A percentile compares a stretch with the other conserved stretches of the same genome.
phyloP scores from a whole-genome alignment of 2,329 filamentous ascomycete species.

The Colletotrichum chrysophilum region DNA sequence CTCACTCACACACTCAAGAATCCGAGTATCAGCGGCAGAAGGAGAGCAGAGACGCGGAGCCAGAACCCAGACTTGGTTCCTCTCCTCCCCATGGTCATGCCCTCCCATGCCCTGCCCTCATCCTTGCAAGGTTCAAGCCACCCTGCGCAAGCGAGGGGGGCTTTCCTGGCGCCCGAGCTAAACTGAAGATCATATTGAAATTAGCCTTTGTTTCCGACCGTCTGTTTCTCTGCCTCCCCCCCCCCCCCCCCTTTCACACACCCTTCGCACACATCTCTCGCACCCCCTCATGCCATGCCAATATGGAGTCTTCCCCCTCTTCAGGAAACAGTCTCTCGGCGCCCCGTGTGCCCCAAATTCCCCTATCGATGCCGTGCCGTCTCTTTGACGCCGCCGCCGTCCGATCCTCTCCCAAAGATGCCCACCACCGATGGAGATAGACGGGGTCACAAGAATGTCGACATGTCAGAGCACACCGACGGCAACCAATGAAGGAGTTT shows the following conservation, averaged over 20 bases:
- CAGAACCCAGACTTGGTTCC: background rate
- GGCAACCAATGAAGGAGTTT: background rate
- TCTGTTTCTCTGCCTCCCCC: slow-evolving; percentile 14
- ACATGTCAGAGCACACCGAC: background rate
- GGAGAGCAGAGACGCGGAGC: background rate
- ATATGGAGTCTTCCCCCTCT: slow-evolving; percentile 2
- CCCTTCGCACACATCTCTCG: background rate
- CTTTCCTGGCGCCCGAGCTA: slow-evolving; percentile 22
- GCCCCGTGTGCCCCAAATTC: slow-evolving; percentile 2
- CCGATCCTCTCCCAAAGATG: background rate
- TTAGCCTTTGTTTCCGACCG: slow-evolving; percentile 24
- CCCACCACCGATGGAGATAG: background rate
- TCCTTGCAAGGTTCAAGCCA: slow-evolving; percentile 21
- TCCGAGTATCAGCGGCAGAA: background rate
- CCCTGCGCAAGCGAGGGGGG: slow-evolving; percentile 23
- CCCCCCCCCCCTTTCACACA: background rate
- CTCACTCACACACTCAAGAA: background rate
- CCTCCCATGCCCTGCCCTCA: background rate
- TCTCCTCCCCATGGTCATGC: background rate
- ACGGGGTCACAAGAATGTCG: background rate
- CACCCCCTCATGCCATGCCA: slow-evolving; percentile 4
- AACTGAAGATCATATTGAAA: slow-evolving; percentile 22
- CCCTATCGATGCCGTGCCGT: slow-evolving; percentile 11
- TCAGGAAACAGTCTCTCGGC: slow-evolving; percentile 7
- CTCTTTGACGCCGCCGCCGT: slow-evolving; percentile 1